Evolutionary conservation across 805 yeast genomes (phyloP).

Genomic region (Naumovozyma dairenensis): DNA sequence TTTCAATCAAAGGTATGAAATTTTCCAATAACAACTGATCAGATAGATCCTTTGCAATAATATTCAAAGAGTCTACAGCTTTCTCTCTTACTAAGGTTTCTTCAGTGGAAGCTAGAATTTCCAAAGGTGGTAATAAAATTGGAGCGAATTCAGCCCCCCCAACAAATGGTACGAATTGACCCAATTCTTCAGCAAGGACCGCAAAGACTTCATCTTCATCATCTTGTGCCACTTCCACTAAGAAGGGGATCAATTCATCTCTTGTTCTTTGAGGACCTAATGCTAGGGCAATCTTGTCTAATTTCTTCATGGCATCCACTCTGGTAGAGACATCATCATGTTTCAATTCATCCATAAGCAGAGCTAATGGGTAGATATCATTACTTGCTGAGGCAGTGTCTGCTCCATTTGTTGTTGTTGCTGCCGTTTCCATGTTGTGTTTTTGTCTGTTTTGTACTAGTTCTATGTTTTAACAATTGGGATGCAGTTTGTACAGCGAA

Average conservation of each 20-base stretch:
- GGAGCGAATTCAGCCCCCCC: constrained; percentile 71
- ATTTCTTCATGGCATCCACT: constrained; percentile 86
- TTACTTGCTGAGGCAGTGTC: constrained; percentile 25
- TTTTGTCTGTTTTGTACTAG: neutral
- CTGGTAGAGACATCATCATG: constrained; percentile 93
- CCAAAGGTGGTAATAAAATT: constrained; percentile 54
- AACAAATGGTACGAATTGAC: constrained; percentile 75
- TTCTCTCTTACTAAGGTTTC: constrained; percentile 94
- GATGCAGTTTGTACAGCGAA: no score
- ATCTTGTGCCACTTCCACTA: constrained; percentile 78
- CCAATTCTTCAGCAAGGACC: constrained; percentile 83
- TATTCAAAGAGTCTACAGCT: constrained; percentile 79
- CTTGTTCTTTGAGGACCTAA: constrained; percentile 90
- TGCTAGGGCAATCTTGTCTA: constrained; percentile 91
- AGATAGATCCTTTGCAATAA: constrained; percentile 53
- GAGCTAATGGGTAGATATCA: constrained; percentile 82
- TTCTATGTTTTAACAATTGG: no score
- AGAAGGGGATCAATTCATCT: constrained; percentile 78
- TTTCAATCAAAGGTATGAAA: constrained; percentile 67
- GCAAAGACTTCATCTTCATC: constrained; percentile 98
- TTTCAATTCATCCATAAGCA: constrained; percentile 91
- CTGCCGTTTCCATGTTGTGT: neutral
- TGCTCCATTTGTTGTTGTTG: no score
- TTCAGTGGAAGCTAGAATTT: constrained; percentile 81
- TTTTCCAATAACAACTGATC: constrained; percentile 53